These are phyloP conservation scores for Rhodotorula sphaerocarpa DNA, from an alignment of 768 basidiomycete species.

Conservation along the genomic window DNA sequence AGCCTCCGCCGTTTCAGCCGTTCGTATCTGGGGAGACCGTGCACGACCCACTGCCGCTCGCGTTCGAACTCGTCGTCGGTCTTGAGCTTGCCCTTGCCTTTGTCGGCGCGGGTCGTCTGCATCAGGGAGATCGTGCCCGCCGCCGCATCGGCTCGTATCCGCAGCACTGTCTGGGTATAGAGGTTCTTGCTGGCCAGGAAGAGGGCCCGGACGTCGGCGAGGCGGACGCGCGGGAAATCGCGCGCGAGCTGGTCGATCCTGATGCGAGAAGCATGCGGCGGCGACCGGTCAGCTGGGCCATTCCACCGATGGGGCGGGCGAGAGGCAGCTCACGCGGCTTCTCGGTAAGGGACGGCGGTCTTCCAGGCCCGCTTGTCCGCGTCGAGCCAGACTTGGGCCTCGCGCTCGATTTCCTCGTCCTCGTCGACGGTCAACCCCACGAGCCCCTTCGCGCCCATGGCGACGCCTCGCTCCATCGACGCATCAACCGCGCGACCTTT, in stretches of 20 bases:
- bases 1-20: background rate
- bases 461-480: background rate
- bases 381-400: background rate
- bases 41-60: slow-evolving; percentile 6
- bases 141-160: too few relatives aligned
- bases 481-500: background rate
- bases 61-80: slow-evolving; percentile 7
- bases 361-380: background rate
- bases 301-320: background rate
- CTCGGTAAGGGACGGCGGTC: slow-evolving; percentile 2
- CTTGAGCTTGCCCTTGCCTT: slow-evolving; percentile 12
- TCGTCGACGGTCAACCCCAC: background rate
- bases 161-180: too few relatives aligned
- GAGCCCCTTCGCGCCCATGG: background rate
- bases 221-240: slow-evolving; percentile 25
- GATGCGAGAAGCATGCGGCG: background rate
- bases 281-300: background rate
- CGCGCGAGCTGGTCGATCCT: slow-evolving; percentile 24
- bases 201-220: slow-evolving; percentile 16
- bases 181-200: slow-evolving; percentile 10
- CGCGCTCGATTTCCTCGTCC: background rate
- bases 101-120: too few relatives aligned
- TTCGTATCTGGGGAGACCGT: background rate
- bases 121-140: too few relatives aligned
- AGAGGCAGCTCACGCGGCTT: slow-evolving; percentile 16